These are phyloP conservation scores for Hanseniaspora taiwanica DNA, from an alignment of 805 yeast genomes.

Conservation along the genomic window DNA sequence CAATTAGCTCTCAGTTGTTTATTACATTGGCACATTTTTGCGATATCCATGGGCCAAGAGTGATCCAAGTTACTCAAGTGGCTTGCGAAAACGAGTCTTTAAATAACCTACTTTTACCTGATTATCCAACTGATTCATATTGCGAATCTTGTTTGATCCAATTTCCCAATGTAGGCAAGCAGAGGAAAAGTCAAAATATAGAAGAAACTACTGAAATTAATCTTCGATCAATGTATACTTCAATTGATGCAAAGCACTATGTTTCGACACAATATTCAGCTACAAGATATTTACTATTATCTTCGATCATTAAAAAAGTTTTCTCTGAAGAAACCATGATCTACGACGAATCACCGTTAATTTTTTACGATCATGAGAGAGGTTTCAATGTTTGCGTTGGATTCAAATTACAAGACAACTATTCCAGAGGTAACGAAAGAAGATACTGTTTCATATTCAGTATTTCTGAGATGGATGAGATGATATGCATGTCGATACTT, in stretches of 20 bases:
- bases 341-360: conserved; percentile 47
- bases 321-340: conserved; percentile 53
- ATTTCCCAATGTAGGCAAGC: conserved; percentile 28
- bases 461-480: conserved; percentile 37
- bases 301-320: conserved; percentile 48
- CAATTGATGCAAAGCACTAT: conserved; percentile 17
- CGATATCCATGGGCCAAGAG: conserved; percentile 64
- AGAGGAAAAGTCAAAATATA: conserved; percentile 1
- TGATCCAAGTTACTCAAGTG: conserved; percentile 50
- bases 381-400: conserved; percentile 49
- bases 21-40: conserved; percentile 61
- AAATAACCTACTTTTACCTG: conserved; percentile 23
- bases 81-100: conserved; percentile 14
- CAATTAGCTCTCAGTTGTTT: conserved; percentile 7
- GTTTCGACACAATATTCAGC: conserved; percentile 53
- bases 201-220: conserved; percentile 8
- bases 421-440: conserved; percentile 65
- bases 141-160: conserved; percentile 50
- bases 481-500: conserved; percentile 18
- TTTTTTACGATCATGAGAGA: conserved; percentile 46
- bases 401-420: conserved; percentile 48
- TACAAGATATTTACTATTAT: conserved; percentile 37
- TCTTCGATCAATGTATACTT: conserved; percentile 23
- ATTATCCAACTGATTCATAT: conserved; percentile 31
- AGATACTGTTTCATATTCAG: conserved; percentile 49